Conservation (phyloP, 352 stramenopile genomes). For the Plasmopara muralis region DNA sequence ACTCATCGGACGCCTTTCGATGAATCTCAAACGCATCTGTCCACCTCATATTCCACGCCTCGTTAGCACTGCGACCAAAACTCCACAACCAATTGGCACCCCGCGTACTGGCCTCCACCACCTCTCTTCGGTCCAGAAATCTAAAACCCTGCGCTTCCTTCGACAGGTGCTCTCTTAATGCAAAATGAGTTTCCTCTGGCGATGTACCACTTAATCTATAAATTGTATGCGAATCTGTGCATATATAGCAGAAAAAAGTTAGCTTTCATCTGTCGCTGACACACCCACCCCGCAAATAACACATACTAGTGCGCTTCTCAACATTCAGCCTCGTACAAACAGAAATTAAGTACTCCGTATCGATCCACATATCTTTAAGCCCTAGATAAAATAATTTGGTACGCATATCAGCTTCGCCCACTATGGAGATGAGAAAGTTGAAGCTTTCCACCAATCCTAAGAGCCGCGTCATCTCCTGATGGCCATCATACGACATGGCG, state of each 20-base stretch:
- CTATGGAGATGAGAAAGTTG: slow-evolving; percentile 43
- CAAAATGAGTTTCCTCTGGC: slow-evolving; percentile 56
- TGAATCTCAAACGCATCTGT: slow-evolving; percentile 44
- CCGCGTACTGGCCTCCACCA: slow-evolving; percentile 30
- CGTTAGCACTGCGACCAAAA: slow-evolving; percentile 14
- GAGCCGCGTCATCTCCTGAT: slow-evolving; percentile 17
- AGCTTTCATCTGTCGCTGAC: slow-evolving; percentile 2
- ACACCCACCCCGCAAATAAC: background rate
- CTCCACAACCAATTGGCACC: slow-evolving; percentile 55
- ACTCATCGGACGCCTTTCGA: slow-evolving; percentile 29
- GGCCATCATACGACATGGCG: slow-evolving; percentile 35
- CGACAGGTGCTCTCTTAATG: slow-evolving; percentile 40
- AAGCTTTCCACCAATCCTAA: slow-evolving; percentile 29
- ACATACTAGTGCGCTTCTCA: slow-evolving; percentile 40
- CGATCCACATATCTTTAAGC: slow-evolving; percentile 46
- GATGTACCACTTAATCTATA: slow-evolving; percentile 50
- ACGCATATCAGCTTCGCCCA: slow-evolving; percentile 23
- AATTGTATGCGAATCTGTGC: slow-evolving; percentile 37
- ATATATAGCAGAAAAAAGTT: slow-evolving; percentile 9
- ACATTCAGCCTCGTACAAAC: slow-evolving; percentile 44
- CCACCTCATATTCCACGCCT: slow-evolving; percentile 67
- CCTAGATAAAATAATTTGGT: slow-evolving; percentile 39
- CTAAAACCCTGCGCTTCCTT: slow-evolving; percentile 49
- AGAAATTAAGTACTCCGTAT: slow-evolving; percentile 34
- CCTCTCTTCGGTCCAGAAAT: slow-evolving; percentile 44